Base-by-base conservation (phyloP, 495 filamentous ascomycete genomes). In the Xylaria grammica region DNA sequence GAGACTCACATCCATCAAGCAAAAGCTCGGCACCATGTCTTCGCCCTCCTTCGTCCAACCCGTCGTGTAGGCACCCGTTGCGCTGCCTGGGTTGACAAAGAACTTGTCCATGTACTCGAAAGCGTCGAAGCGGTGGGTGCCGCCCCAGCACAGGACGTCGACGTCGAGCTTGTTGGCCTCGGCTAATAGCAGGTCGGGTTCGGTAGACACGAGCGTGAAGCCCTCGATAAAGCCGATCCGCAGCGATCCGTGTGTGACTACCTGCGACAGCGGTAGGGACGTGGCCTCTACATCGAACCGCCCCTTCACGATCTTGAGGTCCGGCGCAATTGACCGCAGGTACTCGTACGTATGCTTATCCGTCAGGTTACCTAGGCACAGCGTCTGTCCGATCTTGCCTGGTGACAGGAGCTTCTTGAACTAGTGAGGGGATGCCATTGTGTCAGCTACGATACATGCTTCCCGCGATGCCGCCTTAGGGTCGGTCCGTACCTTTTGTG, bases 31-130 rank as follows among this genome's bases (percentile, higher is more conserved):
- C 60, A 89, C 88, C 62, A 91, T 90, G 40, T 96, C 92, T 74
- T 97, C 94, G 20, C 85, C 54, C 78, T 83, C 84, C 81, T 86
- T 62, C 32, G 74, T 72, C 74, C 76, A 79, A 32, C 76, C 77
- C 0, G 87, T 89, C 46, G 87, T 89, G 73, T 93, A 86, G 0
- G 93, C 93, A 11, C 93, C 93, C 9, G 92, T 96, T 22, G 91
- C 94, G 76, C 91, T 96, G n/a, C 95, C 95, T 2, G 95, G 95
- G 74, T 98, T 99, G 46, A 99, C 89, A 77, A 99, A 99, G 81
- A 99, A 99, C 76, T 96, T 92, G 56, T 95, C 96, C 82, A 97
- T 96, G 78, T 97, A 89, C 82, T 99, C 96, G 72, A 97, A 99
- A 30, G 96, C 96, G 80, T 99, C 95, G 74, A 99, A 99, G 13